Evolutionary conservation across 257 asterid species (phyloP).

Genomic region (Solanum gandarillasii): DNA sequence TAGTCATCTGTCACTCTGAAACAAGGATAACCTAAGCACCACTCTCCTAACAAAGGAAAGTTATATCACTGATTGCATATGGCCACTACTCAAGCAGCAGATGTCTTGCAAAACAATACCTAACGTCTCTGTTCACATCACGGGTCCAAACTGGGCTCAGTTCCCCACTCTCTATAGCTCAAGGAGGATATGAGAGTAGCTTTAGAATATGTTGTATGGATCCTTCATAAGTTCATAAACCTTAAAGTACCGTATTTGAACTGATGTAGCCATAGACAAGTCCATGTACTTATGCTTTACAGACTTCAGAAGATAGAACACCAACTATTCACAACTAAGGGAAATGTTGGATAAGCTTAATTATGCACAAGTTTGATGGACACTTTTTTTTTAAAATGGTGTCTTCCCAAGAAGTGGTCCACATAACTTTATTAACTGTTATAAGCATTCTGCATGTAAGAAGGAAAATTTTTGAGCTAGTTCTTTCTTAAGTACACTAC

Average conservation of each 20-base stretch:
- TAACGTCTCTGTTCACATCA: not conserved
- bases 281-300: not conserved
- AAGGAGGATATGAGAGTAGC: not conserved
- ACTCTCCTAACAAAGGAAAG: not conserved
- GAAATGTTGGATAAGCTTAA: not conserved
- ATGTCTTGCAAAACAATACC: not conserved
- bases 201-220: not conserved
- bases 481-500: not conserved
- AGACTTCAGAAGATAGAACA: not conserved
- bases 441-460: not conserved
- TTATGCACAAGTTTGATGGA: not conserved
- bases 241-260: not conserved
- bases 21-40: not conserved
- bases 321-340: not conserved
- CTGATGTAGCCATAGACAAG: not conserved
- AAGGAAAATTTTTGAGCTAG: not conserved
- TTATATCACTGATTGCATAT: not conserved
- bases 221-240: not conserved
- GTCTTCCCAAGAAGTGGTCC: not conserved
- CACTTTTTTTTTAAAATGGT: accelerated
- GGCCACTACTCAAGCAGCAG: not conserved
- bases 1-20: not conserved
- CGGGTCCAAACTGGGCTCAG: not conserved
- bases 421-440: not conserved
- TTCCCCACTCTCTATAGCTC: not conserved